phyloP scores from a whole-genome alignment of 345 rosid species.

The Acer negundo region DNA sequence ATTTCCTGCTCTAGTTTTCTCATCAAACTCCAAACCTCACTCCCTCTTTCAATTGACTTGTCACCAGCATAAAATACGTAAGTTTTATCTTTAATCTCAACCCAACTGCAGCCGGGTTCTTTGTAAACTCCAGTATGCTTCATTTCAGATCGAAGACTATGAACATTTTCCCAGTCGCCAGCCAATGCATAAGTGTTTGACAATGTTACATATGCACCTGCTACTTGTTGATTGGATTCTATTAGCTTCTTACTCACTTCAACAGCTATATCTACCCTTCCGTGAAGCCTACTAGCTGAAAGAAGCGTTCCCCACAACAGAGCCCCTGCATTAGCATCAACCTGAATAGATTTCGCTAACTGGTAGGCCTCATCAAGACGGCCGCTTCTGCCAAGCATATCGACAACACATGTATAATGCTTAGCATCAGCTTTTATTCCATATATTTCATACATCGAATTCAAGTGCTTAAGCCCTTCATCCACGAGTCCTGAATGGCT shows the following conservation, averaged over 20 bases:
- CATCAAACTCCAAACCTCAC: constrained; percentile 46
- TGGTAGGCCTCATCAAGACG: constrained; percentile 68
- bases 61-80: constrained; percentile 65
- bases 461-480: constrained; percentile 56
- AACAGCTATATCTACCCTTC: constrained; percentile 67
- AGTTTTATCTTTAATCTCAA: constrained; percentile 52
- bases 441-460: constrained; percentile 49
- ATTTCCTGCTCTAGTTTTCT: constrained; percentile 56
- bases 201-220: constrained; percentile 63
- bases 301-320: constrained; percentile 79
- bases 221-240: constrained; percentile 58
- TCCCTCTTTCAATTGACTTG: constrained; percentile 37
- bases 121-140: constrained; percentile 56
- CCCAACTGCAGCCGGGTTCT: constrained; percentile 84
- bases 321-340: constrained; percentile 49
- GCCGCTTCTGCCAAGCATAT: constrained; percentile 79
- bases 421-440: constrained; percentile 56
- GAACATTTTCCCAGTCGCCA: constrained; percentile 69
- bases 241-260: constrained; percentile 60
- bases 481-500: constrained; percentile 78
- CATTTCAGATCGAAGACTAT: constrained; percentile 60
- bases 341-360: constrained; percentile 53
- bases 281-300: constrained; percentile 70
- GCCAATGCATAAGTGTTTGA: constrained; percentile 62
- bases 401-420: constrained; percentile 79